phyloP scores from a whole-genome alignment of 1,284 basidiomycete genomes.

The Takashimella tepidaria region DNA sequence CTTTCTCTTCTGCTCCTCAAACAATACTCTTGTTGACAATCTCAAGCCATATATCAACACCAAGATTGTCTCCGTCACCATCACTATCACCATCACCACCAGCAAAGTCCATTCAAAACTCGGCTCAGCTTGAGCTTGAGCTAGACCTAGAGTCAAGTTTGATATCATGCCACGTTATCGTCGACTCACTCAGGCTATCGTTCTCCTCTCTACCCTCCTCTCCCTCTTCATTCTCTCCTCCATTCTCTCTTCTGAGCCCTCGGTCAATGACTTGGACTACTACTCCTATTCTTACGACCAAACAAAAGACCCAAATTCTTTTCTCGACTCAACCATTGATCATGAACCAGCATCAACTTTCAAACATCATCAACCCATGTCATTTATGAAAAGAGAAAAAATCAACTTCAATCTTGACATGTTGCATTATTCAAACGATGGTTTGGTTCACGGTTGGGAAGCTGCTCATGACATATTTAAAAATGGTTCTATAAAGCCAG shows the following conservation, averaged over 20 bases:
- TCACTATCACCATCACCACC: not conserved
- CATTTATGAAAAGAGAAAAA: not conserved
- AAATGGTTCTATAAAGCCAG: conserved; percentile 7
- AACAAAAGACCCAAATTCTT: conserved; percentile 2
- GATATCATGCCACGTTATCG: not conserved
- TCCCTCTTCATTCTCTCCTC: not conserved
- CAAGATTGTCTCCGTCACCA: too few relatives aligned
- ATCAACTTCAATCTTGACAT: not conserved
- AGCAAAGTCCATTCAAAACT: too few relatives aligned
- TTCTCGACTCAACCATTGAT: conserved; percentile 9
- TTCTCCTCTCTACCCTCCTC: conserved; percentile 1
- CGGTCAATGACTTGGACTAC: not conserved
- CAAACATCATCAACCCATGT: not conserved
- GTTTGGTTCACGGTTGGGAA: conserved; percentile 32
- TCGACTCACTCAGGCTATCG: not conserved
- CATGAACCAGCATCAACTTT: conserved; percentile 7
- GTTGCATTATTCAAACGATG: conserved; percentile 18
- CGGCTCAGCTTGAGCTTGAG: too few relatives aligned
- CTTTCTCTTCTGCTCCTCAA: not conserved
- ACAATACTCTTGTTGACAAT: too few relatives aligned
- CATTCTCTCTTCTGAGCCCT: not conserved
- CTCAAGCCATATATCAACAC: too few relatives aligned
- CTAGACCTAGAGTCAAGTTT: too few relatives aligned
- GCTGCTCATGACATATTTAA: conserved; percentile 15
- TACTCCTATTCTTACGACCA: not conserved